phyloP scores from a whole-genome alignment of 352 stramenopile species.

The Globisporangium okanoganense region DNA sequence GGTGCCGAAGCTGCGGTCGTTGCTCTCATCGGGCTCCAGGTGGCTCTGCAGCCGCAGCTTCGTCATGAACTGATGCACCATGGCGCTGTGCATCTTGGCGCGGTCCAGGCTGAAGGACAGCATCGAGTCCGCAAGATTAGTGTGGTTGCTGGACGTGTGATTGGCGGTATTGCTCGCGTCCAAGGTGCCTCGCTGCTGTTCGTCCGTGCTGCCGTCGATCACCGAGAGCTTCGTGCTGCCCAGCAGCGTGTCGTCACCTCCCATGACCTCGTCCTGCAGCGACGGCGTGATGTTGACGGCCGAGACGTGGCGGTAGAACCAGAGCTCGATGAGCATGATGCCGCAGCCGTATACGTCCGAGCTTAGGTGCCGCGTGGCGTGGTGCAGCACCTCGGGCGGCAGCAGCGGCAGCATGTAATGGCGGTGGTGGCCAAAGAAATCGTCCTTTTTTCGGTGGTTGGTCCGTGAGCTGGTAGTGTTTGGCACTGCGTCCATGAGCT shows the following conservation, averaged over 20 bases:
- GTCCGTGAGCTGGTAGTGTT: background rate
- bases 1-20: conserved; percentile 42
- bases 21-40: conserved; percentile 22
- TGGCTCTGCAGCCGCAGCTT: conserved; percentile 40
- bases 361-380: conserved; percentile 28
- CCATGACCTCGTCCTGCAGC: conserved; percentile 14
- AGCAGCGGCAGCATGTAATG: conserved; percentile 35
- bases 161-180: background rate
- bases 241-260: conserved; percentile 4
- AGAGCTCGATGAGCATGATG: conserved; percentile 53
- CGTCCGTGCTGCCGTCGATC: conserved; percentile 10
- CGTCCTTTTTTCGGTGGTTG: background rate
- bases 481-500: conserved; percentile 27
- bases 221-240: conserved; percentile 5
- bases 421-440: conserved; percentile 5
- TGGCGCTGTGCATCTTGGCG: conserved; percentile 23
- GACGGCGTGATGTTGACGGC: conserved; percentile 25
- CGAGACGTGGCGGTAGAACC: conserved; percentile 43
- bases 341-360: conserved; percentile 59
- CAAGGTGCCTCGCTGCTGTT: background rate
- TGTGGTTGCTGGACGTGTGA: background rate
- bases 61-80: conserved; percentile 45
- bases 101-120: conserved; percentile 13
- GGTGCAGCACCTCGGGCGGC: conserved; percentile 39
- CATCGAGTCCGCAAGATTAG: background rate